Evolutionary conservation across 2,329 filamentous ascomycete genomes (phyloP).

Genomic region (Penicillium sp.): DNA sequence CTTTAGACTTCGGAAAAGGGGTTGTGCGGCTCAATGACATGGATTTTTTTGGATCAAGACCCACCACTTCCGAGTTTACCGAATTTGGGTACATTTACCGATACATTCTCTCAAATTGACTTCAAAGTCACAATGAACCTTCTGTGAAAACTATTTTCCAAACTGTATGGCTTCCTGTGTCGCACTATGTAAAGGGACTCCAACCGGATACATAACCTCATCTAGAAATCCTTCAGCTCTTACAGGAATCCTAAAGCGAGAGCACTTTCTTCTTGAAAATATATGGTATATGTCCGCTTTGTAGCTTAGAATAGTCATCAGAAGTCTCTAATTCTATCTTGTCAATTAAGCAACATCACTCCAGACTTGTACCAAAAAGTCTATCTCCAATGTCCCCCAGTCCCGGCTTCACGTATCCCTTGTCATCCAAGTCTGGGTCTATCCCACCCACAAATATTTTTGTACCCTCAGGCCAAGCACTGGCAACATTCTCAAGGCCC

Average conservation of each 20-base stretch:
- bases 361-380: constrained; percentile 25
- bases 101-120: too few relatives aligned
- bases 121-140: too few relatives aligned
- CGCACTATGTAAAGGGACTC: too few relatives aligned
- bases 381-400: constrained; percentile 30
- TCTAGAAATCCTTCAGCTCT: background rate
- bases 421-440: constrained; percentile 22
- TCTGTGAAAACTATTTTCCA: background rate
- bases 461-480: constrained; percentile 25
- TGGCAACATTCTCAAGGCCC: constrained; percentile 20
- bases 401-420: constrained; percentile 26
- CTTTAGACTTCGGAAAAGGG: background rate
- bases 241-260: too few relatives aligned
- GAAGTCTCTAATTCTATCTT: background rate
- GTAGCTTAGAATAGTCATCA: background rate
- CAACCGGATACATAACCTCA: background rate
- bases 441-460: constrained; percentile 25
- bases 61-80: background rate
- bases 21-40: background rate
- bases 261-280: background rate
- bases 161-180: background rate
- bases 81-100: background rate
- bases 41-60: background rate
- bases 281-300: background rate
- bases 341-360: background rate